Percentiles rank a stretch among this genome's conserved stretches.
These are phyloP conservation scores for Cinchona pubescens DNA, from an alignment of 257 asterid species.

Conservation along the genomic window DNA sequence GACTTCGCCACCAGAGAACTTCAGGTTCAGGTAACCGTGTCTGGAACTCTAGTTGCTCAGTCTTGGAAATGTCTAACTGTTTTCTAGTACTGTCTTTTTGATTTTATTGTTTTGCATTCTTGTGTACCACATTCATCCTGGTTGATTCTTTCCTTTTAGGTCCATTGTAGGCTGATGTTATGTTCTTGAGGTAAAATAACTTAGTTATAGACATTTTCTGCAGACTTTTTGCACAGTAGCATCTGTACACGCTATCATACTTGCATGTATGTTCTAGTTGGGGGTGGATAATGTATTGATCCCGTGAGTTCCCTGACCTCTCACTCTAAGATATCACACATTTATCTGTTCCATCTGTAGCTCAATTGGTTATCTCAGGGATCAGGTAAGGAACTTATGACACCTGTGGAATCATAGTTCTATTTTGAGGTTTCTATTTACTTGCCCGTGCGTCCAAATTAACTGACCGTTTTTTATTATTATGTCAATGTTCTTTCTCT, in stretches of 20 bases:
- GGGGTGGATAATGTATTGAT: neutral
- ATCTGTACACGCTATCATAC: neutral
- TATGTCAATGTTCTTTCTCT: too few relatives aligned
- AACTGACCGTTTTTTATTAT: neutral
- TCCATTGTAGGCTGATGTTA: neutral
- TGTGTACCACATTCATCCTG: neutral
- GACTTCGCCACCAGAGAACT: conserved; percentile 95
- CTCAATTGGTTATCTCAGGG: neutral
- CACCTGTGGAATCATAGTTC: neutral
- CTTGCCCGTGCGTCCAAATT: neutral
- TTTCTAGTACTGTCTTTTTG: conserved; percentile 19
- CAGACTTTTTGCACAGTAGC: neutral
- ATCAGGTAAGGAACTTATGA: neutral
- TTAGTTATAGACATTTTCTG: neutral
- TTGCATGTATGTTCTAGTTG: neutral
- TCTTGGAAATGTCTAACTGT: conserved; percentile 15
- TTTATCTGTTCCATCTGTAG: neutral
- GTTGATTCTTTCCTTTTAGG: neutral
- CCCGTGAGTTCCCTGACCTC: neutral
- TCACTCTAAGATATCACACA: neutral
- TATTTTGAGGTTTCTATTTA: conserved; percentile 6
- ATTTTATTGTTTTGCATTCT: neutral
- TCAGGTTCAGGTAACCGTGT: conserved; percentile 73
- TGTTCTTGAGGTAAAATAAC: neutral
- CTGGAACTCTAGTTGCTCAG: conserved; percentile 16